Percentiles rank a stretch among this genome's conserved stretches.
Evolutionary conservation across 2,329 filamentous ascomycete genomes (phyloP).

Genomic region (Alternaria ventricosa): DNA sequence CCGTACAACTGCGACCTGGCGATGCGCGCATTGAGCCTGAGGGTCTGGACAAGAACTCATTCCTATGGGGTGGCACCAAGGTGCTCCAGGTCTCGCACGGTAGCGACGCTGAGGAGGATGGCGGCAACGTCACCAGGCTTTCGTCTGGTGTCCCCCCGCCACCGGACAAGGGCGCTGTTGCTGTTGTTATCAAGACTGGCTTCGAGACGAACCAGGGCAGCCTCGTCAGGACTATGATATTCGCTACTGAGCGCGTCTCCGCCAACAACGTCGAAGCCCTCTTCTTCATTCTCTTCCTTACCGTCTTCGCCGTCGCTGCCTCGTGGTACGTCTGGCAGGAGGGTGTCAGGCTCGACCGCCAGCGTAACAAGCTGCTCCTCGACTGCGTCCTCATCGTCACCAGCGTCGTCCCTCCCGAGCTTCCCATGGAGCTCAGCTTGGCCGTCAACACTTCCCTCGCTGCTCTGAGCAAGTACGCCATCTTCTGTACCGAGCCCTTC

Average conservation of each 20-base stretch:
- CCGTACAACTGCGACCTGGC: constrained; percentile 83
- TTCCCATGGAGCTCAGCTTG: constrained; percentile 96
- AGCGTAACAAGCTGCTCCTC: constrained; percentile 94
- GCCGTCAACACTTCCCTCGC: constrained; percentile 98
- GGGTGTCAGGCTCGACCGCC: constrained; percentile 91
- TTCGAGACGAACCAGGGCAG: constrained; percentile 99
- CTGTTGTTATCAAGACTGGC: constrained; percentile 93
- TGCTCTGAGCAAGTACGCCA: constrained; percentile 91
- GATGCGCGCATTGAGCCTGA: constrained; percentile 85
- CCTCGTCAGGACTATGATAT: constrained; percentile 98
- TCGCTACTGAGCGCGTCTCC: constrained; percentile 98
- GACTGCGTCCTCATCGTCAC: constrained; percentile 98
- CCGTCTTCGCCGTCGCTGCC: constrained; percentile 94
- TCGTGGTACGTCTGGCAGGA: constrained; percentile 99
- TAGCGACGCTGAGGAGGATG: constrained; percentile 72
- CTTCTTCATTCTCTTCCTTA: constrained; percentile 96
- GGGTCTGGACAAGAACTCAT: constrained; percentile 93
- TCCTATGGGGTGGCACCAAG: constrained; percentile 97
- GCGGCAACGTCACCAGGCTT: constrained; percentile 66
- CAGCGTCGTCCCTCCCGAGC: constrained; percentile 95
- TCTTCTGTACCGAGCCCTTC: constrained; percentile 99
- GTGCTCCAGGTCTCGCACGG: constrained; percentile 94
- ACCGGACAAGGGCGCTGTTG: constrained; percentile 92
- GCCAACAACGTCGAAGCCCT: constrained; percentile 96
- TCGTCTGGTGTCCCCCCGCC: constrained; percentile 80